Percentiles rank a stretch among this genome's conserved stretches.
phyloP scores from a whole-genome alignment of 164 flowering plant genomes.

The Saururus chinensis region DNA sequence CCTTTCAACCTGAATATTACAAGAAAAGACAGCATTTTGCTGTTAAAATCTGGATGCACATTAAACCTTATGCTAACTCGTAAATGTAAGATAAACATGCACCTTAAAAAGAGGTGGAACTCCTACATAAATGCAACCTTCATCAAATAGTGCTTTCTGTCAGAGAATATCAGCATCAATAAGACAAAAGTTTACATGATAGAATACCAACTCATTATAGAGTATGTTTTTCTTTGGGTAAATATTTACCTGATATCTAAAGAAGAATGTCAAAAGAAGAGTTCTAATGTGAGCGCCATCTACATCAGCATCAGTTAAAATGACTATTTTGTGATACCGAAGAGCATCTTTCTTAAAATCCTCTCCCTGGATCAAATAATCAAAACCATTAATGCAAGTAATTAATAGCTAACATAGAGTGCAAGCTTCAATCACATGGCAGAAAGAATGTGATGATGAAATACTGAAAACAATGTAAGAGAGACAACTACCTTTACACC shows the following conservation, averaged over 20 bases:
- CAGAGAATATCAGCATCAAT: constrained; percentile 3
- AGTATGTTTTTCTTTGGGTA: too few species aligned
- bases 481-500: constrained; percentile 72
- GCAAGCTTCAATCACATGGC: neutral
- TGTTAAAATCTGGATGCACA: neutral
- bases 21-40: neutral
- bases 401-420: neutral
- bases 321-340: constrained; percentile 92
- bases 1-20: constrained; percentile 65
- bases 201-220: neutral
- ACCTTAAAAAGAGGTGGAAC: constrained; percentile 38
- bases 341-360: constrained; percentile 83
- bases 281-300: constrained; percentile 99
- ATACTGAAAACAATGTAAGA: constrained; percentile 2
- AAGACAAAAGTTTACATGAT: neutral
- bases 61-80: neutral
- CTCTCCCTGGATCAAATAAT: constrained; percentile 56
- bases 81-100: neutral
- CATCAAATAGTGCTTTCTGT: constrained; percentile 92
- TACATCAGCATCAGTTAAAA: constrained; percentile 97
- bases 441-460: neutral
- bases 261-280: constrained; percentile 88
- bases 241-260: constrained; percentile 77
- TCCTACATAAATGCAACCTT: constrained; percentile 92
- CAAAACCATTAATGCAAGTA: neutral